Percentiles rank a stretch among this genome's conserved stretches.
These are phyloP conservation scores for Chlorophyllum brunneum DNA, from an alignment of 768 basidiomycete genomes.

Conservation along the genomic window DNA sequence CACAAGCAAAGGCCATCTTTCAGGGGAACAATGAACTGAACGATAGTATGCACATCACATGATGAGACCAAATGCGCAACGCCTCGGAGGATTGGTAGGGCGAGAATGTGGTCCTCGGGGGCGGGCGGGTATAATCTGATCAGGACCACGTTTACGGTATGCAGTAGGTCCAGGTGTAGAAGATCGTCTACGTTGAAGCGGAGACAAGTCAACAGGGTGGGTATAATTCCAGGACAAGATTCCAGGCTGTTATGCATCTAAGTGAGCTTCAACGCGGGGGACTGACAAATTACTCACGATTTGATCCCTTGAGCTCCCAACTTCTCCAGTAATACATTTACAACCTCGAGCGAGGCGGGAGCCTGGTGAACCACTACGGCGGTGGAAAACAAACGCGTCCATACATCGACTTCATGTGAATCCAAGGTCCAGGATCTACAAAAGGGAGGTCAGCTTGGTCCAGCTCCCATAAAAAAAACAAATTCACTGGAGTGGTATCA, in stretches of 20 bases:
- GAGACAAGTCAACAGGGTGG: neutral
- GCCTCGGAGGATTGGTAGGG: conserved; percentile 31
- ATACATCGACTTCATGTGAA: conserved; percentile 24
- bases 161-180: conserved; percentile 20
- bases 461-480: neutral
- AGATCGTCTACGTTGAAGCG: neutral
- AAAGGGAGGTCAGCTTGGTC: neutral
- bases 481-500: conserved; percentile 44
- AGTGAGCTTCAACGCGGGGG: neutral
- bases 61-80: conserved; percentile 30
- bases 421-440: conserved; percentile 37
- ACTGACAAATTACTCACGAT: neutral
- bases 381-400: neutral
- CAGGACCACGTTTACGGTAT: conserved; percentile 27
- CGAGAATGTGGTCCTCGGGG: conserved; percentile 20
- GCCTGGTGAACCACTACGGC: neutral
- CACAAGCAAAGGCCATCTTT: conserved; percentile 41
- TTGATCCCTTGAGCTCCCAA: neutral
- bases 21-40: conserved; percentile 32
- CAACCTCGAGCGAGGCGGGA: neutral
- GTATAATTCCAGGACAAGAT: neutral
- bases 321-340: neutral
- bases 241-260: neutral
- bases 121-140: conserved; percentile 29
- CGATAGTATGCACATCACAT: conserved; percentile 22